A percentile compares a stretch with the other conserved stretches of the same genome.
These are phyloP conservation scores for Alternaria longipes DNA, from an alignment of 2,329 filamentous ascomycete species.

Conservation along the genomic window DNA sequence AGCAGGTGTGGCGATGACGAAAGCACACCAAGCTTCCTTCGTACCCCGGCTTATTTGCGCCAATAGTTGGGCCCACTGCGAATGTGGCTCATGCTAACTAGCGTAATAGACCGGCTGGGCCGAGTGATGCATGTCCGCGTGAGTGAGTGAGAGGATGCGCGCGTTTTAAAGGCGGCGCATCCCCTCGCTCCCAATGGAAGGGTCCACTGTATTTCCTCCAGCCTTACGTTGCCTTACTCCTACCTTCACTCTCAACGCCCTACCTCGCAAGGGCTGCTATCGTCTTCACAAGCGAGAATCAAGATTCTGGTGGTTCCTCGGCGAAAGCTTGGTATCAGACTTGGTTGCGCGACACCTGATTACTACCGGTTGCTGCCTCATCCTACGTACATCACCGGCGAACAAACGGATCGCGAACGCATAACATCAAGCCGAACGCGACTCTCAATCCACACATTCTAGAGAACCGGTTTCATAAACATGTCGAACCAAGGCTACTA, in stretches of 20 bases:
- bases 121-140: conserved; percentile 15
- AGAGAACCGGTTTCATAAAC: not conserved
- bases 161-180: conserved; percentile 1
- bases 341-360: not conserved
- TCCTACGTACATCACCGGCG: not conserved
- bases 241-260: not conserved
- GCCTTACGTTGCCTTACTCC: not conserved
- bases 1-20: conserved; percentile 21
- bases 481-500: conserved; percentile 53
- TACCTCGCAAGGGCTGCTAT: not conserved
- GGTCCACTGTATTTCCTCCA: not conserved
- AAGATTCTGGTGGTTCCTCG: not conserved
- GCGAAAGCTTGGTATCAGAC: conserved; percentile 3
- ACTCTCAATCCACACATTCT: not conserved
- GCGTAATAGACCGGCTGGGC: conserved; percentile 6
- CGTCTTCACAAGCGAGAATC: not conserved
- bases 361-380: not conserved
- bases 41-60: conserved; percentile 14
- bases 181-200: not conserved
- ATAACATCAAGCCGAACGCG: not conserved
- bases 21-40: conserved; percentile 1
- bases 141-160: conserved; percentile 3
- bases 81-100: conserved; percentile 11
- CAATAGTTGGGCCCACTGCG: conserved; percentile 15
- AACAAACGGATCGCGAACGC: not conserved